These are phyloP conservation scores for Phytophthora gonapodyides DNA, from an alignment of 352 stramenopile species.

Conservation along the genomic window DNA sequence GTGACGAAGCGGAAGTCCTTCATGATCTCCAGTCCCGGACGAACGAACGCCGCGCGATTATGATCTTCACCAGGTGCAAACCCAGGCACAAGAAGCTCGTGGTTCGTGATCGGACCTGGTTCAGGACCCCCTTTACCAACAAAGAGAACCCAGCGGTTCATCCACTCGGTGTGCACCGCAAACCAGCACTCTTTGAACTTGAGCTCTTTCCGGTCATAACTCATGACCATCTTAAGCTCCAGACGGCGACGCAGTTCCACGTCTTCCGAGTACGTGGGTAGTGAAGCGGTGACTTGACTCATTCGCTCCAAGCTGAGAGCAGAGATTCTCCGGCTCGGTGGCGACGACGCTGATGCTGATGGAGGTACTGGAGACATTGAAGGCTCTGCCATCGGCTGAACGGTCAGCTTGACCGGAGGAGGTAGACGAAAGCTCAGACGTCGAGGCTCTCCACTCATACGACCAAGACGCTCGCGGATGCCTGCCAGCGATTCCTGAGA, in stretches of 20 bases:
- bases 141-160: slow-evolving; percentile 65
- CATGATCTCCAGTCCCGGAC: slow-evolving; percentile 42
- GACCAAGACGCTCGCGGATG: slow-evolving; percentile 48
- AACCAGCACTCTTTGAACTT: slow-evolving; percentile 79
- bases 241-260: slow-evolving; percentile 53
- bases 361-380: neutral
- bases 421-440: slow-evolving; percentile 56
- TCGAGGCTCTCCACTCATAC: slow-evolving; percentile 35
- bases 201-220: slow-evolving; percentile 55
- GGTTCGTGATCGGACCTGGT: slow-evolving; percentile 64
- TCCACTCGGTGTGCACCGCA: slow-evolving; percentile 61
- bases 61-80: slow-evolving; percentile 17
- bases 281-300: slow-evolving; percentile 23
- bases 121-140: slow-evolving; percentile 46
- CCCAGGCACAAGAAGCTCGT: slow-evolving; percentile 49
- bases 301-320: slow-evolving; percentile 18
- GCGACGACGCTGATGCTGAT: neutral
- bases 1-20: slow-evolving; percentile 75
- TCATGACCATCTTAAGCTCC: slow-evolving; percentile 62
- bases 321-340: slow-evolving; percentile 24
- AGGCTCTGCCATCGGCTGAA: slow-evolving; percentile 1
- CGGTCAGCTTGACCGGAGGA: slow-evolving; percentile 10
- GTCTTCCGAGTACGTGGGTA: slow-evolving; percentile 53
- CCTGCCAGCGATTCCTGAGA: slow-evolving; percentile 43
- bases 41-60: slow-evolving; percentile 49